Evolutionary conservation across 345 rosid genomes (phyloP), one percentile per base, ranked within the genome.

Genomic region (Camelina laxa): DNA sequence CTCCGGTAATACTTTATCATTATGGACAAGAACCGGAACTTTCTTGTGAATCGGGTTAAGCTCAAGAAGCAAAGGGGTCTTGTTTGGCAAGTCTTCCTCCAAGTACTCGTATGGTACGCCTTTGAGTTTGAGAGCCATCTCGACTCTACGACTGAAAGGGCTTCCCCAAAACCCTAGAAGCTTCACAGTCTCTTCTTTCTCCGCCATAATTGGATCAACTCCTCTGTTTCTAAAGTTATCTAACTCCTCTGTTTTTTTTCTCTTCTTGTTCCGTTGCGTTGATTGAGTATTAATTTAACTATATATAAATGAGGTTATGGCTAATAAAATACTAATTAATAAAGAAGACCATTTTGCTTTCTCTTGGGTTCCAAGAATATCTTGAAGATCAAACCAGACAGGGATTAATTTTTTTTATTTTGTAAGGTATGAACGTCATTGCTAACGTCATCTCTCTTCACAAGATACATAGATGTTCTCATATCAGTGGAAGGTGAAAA

Each of bases 121-220:
- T 80, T 84, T 84, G n/a, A 82, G 51, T 44, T 69, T 79, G 54
- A 82, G 64, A 47, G 82, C 84, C 16, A 82, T 68, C 55, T 82
- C 80, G 0, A 82, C 71, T 8, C 84, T 38, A 15, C 67, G 64
- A 19, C 80, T 75, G 6, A 53, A 80, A 38, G 82, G 79, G 42
- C 85, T 77, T 6, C 31, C 62, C 87, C 82, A 80, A 2, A 16
- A 60, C 10, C 87, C 84, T 35, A 80, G 67, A 12, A 84, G 77
- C 80, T 72, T 80, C 73, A 84, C 82, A 65, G 1, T 19, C 1
- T 78, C 82, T 57, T 72, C 68, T 49, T 50, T 50, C 41, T 60
- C 15, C 3, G 42, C 27, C 75, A 72, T 33, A 33, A 33, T 50
- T 60, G 0, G 22, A 60, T 71, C 41, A 5, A n/a, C 9, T 66